Conservation (phyloP, 83 land plant species). For the Picea abies region DNA sequence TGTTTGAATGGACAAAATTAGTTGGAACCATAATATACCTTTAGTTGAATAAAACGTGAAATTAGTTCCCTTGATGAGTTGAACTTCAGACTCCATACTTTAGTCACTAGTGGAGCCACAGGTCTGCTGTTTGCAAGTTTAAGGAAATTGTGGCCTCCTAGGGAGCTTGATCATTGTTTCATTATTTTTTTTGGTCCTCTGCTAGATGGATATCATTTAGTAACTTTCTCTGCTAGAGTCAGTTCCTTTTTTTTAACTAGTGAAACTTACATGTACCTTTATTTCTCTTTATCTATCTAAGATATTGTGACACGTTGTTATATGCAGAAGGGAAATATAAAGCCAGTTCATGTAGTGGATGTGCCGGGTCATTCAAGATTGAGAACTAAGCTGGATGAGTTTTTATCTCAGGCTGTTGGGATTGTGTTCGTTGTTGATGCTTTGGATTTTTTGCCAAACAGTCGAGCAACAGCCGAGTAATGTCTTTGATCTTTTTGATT, state of each 20-base stretch:
- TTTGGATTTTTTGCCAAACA: constrained; percentile 84
- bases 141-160: not conserved
- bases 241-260: not conserved
- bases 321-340: constrained; percentile 78
- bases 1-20: too few species aligned
- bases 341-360: constrained; percentile 90
- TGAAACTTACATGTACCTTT: not conserved
- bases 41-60: too few species aligned
- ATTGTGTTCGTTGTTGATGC: constrained; percentile 95
- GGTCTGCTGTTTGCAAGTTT: not conserved
- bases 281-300: not conserved
- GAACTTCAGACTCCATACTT: too few species aligned
- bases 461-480: constrained; percentile 88
- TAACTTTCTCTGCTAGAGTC: not conserved
- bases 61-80: too few species aligned
- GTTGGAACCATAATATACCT: too few species aligned
- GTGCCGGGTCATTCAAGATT: constrained; percentile 94
- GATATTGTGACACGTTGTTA: not conserved
- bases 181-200: not conserved
- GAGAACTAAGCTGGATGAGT: constrained; percentile 84
- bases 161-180: not conserved
- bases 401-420: constrained; percentile 81
- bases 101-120: not conserved
- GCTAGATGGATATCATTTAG: not conserved
- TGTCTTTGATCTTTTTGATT: not conserved